phyloP scores from a whole-genome alignment of 2,329 filamentous ascomycete species.

The Claviceps paspali region DNA sequence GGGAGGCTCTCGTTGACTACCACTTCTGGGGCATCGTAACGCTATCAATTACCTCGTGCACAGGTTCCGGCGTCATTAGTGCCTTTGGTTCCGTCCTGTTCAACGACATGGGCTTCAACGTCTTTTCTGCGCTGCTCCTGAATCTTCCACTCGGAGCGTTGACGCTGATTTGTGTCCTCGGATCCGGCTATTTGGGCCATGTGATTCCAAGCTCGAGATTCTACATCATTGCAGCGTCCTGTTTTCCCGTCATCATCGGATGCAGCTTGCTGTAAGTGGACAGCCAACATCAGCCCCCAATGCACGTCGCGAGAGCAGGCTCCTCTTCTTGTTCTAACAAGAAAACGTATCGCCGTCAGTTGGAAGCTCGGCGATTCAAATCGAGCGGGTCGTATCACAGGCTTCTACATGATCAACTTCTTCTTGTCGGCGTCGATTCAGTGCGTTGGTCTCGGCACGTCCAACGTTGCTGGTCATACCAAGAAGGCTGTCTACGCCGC shows the following conservation, averaged over 20 bases:
- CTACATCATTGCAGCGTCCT: constrained; percentile 13
- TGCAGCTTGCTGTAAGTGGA: constrained; percentile 14
- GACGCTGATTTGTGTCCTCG: constrained; percentile 16
- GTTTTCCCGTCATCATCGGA: constrained; percentile 15
- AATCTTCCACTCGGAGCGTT: constrained; percentile 12
- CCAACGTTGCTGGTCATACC: constrained; percentile 18
- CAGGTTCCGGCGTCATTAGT: constrained; percentile 15
- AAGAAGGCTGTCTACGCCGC: constrained; percentile 13
- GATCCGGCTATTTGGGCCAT: constrained; percentile 15
- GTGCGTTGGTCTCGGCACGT: constrained; percentile 17
- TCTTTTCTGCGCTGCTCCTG: constrained; percentile 17
- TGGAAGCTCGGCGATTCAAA: constrained; percentile 12
- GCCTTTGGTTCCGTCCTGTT: constrained; percentile 19
- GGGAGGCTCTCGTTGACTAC: constrained; percentile 14
- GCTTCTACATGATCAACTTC: constrained; percentile 17
- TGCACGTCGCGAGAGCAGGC: not conserved
- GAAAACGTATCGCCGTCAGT: not conserved
- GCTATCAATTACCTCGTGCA: constrained; percentile 15
- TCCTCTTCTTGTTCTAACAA: not conserved
- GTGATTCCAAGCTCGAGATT: constrained; percentile 12
- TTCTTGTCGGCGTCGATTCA: constrained; percentile 17
- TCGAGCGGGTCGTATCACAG: constrained; percentile 12
- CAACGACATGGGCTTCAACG: constrained; percentile 19
- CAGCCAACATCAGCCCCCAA: not conserved
- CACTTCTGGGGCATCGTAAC: constrained; percentile 15